Base-by-base conservation (phyloP, 805 yeast species). In the Kazachstania bromeliacearum region DNA sequence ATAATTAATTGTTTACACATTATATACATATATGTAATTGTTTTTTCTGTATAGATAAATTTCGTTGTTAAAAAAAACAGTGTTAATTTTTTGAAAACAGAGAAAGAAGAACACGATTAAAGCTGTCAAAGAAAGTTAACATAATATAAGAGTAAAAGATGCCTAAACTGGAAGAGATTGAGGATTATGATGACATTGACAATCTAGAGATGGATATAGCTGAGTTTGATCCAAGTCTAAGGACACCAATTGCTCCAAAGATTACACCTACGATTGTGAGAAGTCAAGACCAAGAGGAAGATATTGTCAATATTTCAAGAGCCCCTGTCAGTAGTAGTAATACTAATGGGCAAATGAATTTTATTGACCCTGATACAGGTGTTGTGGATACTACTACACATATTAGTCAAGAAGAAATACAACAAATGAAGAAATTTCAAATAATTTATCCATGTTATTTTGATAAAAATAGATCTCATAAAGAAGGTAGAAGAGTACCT, bases 131-230 rank as follows among this genome's bases (percentile, higher is more conserved):
- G 25, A 22, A 12, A 22, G 25, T 22, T 22, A 22, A 8, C 10
- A 22, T 8, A 22, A 12, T 8, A 8, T 22, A 8, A 22, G 8
- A 22, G 25, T 8, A 22, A 8, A 22, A 53, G 30, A 77, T 76
- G 78, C 92, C 94, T 9, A 66, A 64, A 23, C 57, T 82, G 38
- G 94, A 82, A 56, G 88, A 81, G 48, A 76, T 82, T 39, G 68
- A 66, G 38, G 87, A 80, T 55, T 82, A 76, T 51, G 94, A 84
- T 45, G 88, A 80, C 49, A 77, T 89, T 61, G 96, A 88, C 54
- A 79, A 87, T 63, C 68, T 85, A 77, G 96, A 89, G 50, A 80
- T 85, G 83, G 96, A 88, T 60, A 67, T 88, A 19, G 94, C 94
- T 3, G 94, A 89, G 63, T 81, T 85, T 44, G 96, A 87, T 59